Percentiles rank a stretch among this genome's conserved stretches.
Conservation (phyloP, 2,329 filamentous ascomycete species). For the Aphanocladium album region DNA sequence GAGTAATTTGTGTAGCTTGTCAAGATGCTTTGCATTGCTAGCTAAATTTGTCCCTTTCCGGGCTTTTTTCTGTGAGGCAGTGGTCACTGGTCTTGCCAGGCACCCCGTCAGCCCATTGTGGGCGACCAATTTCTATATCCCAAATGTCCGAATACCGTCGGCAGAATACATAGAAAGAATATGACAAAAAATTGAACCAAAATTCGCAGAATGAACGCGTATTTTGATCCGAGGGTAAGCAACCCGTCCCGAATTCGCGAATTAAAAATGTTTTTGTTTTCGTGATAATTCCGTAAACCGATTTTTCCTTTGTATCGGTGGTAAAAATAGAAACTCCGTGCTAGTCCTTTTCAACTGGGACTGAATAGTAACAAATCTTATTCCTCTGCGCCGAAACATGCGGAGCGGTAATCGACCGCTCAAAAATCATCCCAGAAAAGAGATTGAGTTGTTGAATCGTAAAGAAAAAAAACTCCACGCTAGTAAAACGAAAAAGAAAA, state of each 20-base stretch:
- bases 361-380: constrained; percentile 8
- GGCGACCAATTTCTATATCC: constrained; percentile 9
- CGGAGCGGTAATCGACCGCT: constrained; percentile 13
- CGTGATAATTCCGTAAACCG: constrained; percentile 3
- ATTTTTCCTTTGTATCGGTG: not conserved
- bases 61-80: not conserved
- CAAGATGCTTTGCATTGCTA: constrained; percentile 9
- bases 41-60: not conserved
- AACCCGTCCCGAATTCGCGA: not conserved
- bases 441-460: not conserved
- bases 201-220: constrained; percentile 2
- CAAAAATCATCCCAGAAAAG: constrained; percentile 1
- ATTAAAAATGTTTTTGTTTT: constrained; percentile 10
- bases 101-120: not conserved
- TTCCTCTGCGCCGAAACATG: constrained; percentile 9
- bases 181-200: not conserved
- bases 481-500: constrained; percentile 6
- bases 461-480: constrained; percentile 17
- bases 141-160: not conserved
- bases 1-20: not conserved
- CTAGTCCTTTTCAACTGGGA: constrained; percentile 14
- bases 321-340: constrained; percentile 6
- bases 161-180: constrained; percentile 5
- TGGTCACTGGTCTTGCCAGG: not conserved
- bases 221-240: not conserved